Percentiles rank a stretch among this genome's conserved stretches.
Evolutionary conservation across 257 asterid genomes (phyloP).

Genomic region (Nicotiana noctiflora): DNA sequence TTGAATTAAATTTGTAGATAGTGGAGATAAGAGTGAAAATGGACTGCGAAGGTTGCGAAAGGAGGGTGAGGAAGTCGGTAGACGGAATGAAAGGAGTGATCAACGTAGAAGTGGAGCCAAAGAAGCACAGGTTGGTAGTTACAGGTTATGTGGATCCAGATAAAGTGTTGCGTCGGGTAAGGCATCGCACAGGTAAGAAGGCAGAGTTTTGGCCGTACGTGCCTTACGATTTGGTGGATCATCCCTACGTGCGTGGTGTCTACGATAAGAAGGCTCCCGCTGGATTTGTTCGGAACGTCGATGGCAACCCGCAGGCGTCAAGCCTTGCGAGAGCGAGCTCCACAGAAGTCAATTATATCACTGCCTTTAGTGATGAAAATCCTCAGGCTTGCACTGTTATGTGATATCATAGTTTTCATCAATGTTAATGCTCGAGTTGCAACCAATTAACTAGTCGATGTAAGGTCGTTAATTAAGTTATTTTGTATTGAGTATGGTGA

Average conservation of each 20-base stretch:
- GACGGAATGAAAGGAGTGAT: constrained; percentile 35
- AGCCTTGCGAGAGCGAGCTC: constrained; percentile 35
- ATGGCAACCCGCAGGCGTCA: constrained; percentile 17
- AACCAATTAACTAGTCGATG: background rate
- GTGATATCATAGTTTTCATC: constrained; percentile 10
- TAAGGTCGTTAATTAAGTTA: background rate
- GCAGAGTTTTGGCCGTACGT: constrained; percentile 42
- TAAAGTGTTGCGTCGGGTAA: constrained; percentile 28
- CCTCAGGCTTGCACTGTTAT: constrained; percentile 28
- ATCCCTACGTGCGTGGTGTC: constrained; percentile 38
- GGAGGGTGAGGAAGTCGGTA: constrained; percentile 33
- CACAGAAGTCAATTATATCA: constrained; percentile 28
- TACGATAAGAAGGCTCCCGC: constrained; percentile 38
- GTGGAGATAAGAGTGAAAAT: constrained; percentile 42
- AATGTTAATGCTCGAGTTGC: too few relatives aligned
- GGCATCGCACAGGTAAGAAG: constrained; percentile 28
- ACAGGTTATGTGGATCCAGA: constrained; percentile 35
- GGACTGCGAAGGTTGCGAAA: constrained; percentile 41
- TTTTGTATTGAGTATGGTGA: background rate
- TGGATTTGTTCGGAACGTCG: constrained; percentile 27
- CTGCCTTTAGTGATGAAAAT: constrained; percentile 43
- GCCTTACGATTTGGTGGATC: constrained; percentile 33
- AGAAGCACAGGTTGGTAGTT: constrained; percentile 31
- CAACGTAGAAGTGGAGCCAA: constrained; percentile 28
- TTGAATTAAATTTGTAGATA: constrained; percentile 13